Evolutionary conservation across 345 rosid species (phyloP).

Genomic region (Gossypium sturtianum): DNA sequence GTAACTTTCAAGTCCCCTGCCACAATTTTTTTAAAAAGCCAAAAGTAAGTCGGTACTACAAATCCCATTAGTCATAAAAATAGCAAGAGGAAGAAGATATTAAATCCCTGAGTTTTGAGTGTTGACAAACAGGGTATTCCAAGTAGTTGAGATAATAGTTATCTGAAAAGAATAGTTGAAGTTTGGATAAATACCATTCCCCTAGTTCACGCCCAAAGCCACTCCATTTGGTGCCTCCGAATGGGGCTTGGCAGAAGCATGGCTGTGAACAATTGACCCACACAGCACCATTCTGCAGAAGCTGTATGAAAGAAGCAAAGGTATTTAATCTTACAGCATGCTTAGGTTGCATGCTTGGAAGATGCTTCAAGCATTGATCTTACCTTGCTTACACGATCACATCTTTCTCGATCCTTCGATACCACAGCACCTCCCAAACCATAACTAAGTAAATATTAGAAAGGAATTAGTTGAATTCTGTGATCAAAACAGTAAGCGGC

Average conservation of each 20-base stretch:
- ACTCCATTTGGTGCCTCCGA: conserved; percentile 94
- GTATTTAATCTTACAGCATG: background rate
- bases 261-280: conserved; percentile 99
- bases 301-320: conserved; percentile 32
- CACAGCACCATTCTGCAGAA: conserved; percentile 67
- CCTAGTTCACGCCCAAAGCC: conserved; percentile 98
- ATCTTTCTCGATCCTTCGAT: conserved; percentile 83
- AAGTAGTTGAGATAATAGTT: background rate
- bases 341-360: background rate
- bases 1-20: conserved; percentile 89
- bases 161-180: background rate
- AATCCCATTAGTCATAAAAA: background rate
- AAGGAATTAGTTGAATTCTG: background rate
- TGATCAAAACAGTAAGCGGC: background rate
- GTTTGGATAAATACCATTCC: conserved; percentile 36
- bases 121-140: background rate
- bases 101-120: too few relatives aligned
- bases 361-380: conserved; percentile 8
- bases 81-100: background rate
- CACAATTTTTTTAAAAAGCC: background rate
- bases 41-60: background rate
- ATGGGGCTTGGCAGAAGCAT: conserved; percentile 88
- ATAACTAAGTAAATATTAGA: conserved; percentile 36
- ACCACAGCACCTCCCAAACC: conserved; percentile 89
- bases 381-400: conserved; percentile 91